Percentiles rank a stretch among this genome's conserved stretches.
These are phyloP conservation scores for Xylaria sp. DNA, from an alignment of 2,329 filamentous ascomycete species.

Conservation along the genomic window DNA sequence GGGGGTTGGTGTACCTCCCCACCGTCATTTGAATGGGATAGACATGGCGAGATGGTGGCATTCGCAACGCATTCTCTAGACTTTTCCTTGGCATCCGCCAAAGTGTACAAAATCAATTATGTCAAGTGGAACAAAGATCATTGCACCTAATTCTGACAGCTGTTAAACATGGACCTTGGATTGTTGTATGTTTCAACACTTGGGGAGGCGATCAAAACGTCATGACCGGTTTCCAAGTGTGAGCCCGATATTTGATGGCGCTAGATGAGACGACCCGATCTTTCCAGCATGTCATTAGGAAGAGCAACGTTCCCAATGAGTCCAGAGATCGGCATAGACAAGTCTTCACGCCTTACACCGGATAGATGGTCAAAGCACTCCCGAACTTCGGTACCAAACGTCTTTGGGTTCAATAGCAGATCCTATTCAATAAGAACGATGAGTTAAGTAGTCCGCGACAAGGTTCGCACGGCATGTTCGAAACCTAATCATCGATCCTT, in stretches of 20 bases:
- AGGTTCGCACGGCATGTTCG: conserved; percentile 25
- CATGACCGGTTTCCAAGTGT: conserved; percentile 3
- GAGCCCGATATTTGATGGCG: conserved; percentile 6
- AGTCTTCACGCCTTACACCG: conserved; percentile 26
- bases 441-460: conserved; percentile 9
- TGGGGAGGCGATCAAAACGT: conserved; percentile 10
- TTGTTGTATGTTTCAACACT: conserved; percentile 18
- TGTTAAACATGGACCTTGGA: conserved; percentile 21
- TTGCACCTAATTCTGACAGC: conserved; percentile 28
- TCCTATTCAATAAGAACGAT: conserved; percentile 1
- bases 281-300: conserved; percentile 1
- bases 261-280: conserved; percentile 21
- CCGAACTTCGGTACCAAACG: conserved; percentile 21
- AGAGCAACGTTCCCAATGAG: neutral
- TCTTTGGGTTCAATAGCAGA: conserved; percentile 3
- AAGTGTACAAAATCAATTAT: conserved; percentile 48
- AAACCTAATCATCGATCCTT: conserved; percentile 21
- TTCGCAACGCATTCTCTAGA: conserved; percentile 47
- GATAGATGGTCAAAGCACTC: conserved; percentile 25
- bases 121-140: conserved; percentile 44
- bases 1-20: conserved; percentile 31
- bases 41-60: conserved; percentile 46
- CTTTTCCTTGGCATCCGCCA: conserved; percentile 44
- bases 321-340: conserved; percentile 15
- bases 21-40: conserved; percentile 40